Base-by-base conservation (phyloP, 331 rosid species). In the Cydonia oblonga region DNA sequence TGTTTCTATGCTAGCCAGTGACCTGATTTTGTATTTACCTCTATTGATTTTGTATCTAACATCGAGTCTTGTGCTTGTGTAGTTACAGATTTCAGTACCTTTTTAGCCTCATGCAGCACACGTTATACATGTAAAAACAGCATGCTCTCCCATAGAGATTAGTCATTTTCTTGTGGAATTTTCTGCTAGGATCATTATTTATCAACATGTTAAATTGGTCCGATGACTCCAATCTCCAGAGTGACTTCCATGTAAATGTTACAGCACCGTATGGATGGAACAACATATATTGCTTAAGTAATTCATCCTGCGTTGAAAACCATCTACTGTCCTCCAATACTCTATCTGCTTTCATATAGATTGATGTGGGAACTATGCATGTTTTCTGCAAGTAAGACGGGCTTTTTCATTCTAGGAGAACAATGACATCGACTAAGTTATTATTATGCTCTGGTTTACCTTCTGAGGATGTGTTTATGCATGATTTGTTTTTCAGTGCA, bases 101-200 rank as follows among this genome's bases (percentile, higher is more conserved):
- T 44, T 78, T 69, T 68, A 53, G 62, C 60, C 69, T 54, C 61
- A 58, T 69, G 49, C 74, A 15, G 20, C 28, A 66, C 42, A 14
- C 6, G 14, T 35, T 52, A 29, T 22, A 22, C 49, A 16, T 79
- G 32, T 57, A 71, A 66, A 29, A 44, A 6, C 28, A 19, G 44
- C 20, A 52, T 29, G 63, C 20, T 29, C n/a, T 6, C 12, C 40
- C 23, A 44, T 26, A 22, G 28, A 23, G 59, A 38, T 65, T 14
- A 51, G 68, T 75, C 28, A 7, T 61, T 38, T 49, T 16, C 14
- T 26, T 25, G 60, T 30, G 18, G 10, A 46, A 18, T 9, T 67
- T 26, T 30, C 19, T 26, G 72, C 10, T 26, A 14, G 25, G 40
- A 68, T 49, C 19, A 28, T 68, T 5, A 44, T 44, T 14, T 46